phyloP scores from a whole-genome alignment of 139 green algal species.

The Ulvella scutata region DNA sequence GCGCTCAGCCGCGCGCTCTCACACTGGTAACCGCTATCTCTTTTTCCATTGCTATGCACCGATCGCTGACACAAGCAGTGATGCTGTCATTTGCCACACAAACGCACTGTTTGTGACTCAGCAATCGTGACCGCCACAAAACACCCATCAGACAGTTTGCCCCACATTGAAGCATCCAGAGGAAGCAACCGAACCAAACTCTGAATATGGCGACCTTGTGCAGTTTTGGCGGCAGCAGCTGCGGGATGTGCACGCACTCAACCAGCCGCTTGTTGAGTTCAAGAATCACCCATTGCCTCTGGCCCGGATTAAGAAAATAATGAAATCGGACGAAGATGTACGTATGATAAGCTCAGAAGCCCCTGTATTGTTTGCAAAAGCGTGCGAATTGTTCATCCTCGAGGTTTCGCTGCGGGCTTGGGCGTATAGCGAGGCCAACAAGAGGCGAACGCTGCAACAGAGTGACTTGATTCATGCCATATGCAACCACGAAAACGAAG shows the following conservation, averaged over 20 bases:
- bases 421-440: conserved; percentile 91
- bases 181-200: too few species aligned
- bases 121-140: too few species aligned
- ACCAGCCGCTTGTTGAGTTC: conserved; percentile 48
- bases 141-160: too few species aligned
- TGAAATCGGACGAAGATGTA: conserved; percentile 97
- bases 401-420: conserved; percentile 85
- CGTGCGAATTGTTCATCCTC: conserved; percentile 96
- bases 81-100: too few species aligned
- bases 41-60: too few species aligned
- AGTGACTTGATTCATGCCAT: conserved; percentile 93
- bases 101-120: too few species aligned
- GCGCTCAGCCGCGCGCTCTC: too few species aligned
- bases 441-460: conserved; percentile 86
- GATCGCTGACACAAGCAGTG: too few species aligned
- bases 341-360: conserved; percentile 93
- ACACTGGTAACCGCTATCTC: too few species aligned
- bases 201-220: too few species aligned
- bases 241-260: neutral
- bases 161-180: too few species aligned
- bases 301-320: conserved; percentile 99
- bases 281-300: conserved; percentile 94
- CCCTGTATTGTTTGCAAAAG: conserved; percentile 93
- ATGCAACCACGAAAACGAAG: conserved; percentile 69
- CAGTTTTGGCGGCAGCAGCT: neutral